These are phyloP conservation scores for Carallia pectinifolia DNA, from an alignment of 345 rosid species.

Conservation along the genomic window DNA sequence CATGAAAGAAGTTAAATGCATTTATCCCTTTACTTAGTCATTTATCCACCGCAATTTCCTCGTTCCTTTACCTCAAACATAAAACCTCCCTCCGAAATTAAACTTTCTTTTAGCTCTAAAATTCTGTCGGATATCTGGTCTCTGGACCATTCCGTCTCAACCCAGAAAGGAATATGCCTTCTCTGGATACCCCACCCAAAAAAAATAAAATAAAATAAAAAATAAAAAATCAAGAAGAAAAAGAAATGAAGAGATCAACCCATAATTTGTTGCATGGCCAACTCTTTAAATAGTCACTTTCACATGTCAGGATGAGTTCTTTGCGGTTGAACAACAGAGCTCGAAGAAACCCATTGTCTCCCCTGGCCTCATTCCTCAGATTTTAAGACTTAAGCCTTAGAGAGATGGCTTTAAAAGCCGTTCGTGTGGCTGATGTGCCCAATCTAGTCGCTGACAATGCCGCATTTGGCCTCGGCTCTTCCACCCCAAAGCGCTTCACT, in stretches of 20 bases:
- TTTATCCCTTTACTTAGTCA: too few species aligned
- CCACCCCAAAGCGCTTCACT: constrained; percentile 14
- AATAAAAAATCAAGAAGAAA: not conserved
- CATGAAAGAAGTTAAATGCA: too few species aligned
- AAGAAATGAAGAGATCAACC: not conserved
- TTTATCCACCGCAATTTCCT: not conserved
- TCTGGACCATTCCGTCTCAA: not conserved
- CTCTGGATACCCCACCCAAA: not conserved
- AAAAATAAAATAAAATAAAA: too few species aligned
- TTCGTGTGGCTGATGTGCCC: constrained; percentile 44
- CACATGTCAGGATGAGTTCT: not conserved
- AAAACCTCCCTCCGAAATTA: not conserved
- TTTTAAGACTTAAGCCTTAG: not conserved
- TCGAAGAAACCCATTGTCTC: not conserved
- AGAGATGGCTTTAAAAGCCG: constrained; percentile 47
- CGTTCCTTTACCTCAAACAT: not conserved
- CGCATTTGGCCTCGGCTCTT: constrained; percentile 19
- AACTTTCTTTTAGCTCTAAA: not conserved
- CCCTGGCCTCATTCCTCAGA: not conserved
- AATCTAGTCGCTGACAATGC: constrained; percentile 35
- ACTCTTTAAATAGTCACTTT: not conserved
- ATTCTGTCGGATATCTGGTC: not conserved
- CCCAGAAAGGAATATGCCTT: not conserved
- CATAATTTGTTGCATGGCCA: not conserved
- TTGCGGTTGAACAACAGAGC: not conserved